Conservation (phyloP, 805 yeast species). For the Barnettozyma californica region DNA sequence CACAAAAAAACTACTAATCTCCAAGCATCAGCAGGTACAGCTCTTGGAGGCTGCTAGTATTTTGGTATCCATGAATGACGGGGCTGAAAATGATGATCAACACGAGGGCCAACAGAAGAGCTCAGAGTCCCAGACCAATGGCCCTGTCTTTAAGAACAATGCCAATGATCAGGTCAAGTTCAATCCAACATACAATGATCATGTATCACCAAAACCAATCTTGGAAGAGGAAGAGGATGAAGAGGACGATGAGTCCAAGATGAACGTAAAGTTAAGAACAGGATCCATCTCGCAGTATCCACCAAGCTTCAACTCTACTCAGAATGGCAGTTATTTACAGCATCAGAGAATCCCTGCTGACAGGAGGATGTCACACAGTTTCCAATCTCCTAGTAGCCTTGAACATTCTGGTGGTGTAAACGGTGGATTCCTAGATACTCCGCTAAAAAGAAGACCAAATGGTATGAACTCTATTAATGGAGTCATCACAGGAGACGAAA, state of each 20-base stretch:
- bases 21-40: constrained; percentile 25
- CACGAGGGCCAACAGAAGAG: not conserved
- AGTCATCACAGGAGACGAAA: constrained; percentile 5
- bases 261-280: constrained; percentile 28
- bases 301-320: constrained; percentile 27
- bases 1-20: constrained; percentile 71
- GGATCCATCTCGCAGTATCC: constrained; percentile 43
- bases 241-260: constrained; percentile 5
- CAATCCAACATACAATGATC: constrained; percentile 14
- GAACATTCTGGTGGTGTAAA: constrained; percentile 15
- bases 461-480: constrained; percentile 4
- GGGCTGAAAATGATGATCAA: constrained; percentile 4
- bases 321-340: not conserved
- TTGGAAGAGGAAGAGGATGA: constrained; percentile 9
- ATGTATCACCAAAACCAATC: constrained; percentile 11
- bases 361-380: constrained; percentile 1
- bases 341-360: constrained; percentile 1
- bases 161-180: constrained; percentile 7
- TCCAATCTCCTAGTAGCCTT: constrained; percentile 8
- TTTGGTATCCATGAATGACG: constrained; percentile 21
- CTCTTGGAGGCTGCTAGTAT: constrained; percentile 24
- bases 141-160: constrained; percentile 5
- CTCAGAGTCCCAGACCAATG: not conserved
- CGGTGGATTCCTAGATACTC: constrained; percentile 33
- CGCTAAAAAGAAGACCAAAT: constrained; percentile 11